Percentiles rank a stretch among this genome's conserved stretches.
Evolutionary conservation across 1,284 basidiomycete genomes (phyloP).

Genomic region (Chalciporus sp.): DNA sequence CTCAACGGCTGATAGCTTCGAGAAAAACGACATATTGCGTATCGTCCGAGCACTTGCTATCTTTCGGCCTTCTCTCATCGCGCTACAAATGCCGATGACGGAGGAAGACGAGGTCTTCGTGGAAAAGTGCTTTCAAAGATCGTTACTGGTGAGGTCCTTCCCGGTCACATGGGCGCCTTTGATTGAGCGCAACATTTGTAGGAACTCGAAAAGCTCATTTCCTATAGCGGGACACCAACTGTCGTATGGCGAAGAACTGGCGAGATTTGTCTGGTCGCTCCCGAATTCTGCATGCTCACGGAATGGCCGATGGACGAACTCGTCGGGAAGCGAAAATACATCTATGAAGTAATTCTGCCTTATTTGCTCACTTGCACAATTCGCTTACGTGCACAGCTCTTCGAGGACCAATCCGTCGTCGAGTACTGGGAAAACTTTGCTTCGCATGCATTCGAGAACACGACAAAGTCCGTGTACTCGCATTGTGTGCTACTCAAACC

Average conservation of each 20-base stretch:
- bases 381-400: conserved; percentile 54
- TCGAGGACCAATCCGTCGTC: conserved; percentile 88
- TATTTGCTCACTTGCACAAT: conserved; percentile 17
- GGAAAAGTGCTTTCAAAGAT: conserved; percentile 93
- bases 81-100: conserved; percentile 92
- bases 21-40: conserved; percentile 93
- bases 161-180: conserved; percentile 9
- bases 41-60: conserved; percentile 94
- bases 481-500: conserved; percentile 87
- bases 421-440: conserved; percentile 97
- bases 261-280: conserved; percentile 95
- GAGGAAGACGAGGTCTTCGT: conserved; percentile 95
- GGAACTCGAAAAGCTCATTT: conserved; percentile 97
- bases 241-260: conserved; percentile 99
- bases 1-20: conserved; percentile 65
- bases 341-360: conserved; percentile 74
- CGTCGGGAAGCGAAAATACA: conserved; percentile 78
- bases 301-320: conserved; percentile 88
- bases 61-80: conserved; percentile 93
- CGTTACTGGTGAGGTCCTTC: conserved; percentile 68
- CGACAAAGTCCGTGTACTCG: conserved; percentile 92
- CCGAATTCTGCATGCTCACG: conserved; percentile 94
- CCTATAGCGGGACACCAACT: conserved; percentile 97
- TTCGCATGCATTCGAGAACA: conserved; percentile 93
- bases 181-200: conserved; percentile 30